Evolutionary conservation across 1,284 basidiomycete genomes (phyloP), one percentile per base, ranked within the genome.

Genomic region (Malassezia nana): DNA sequence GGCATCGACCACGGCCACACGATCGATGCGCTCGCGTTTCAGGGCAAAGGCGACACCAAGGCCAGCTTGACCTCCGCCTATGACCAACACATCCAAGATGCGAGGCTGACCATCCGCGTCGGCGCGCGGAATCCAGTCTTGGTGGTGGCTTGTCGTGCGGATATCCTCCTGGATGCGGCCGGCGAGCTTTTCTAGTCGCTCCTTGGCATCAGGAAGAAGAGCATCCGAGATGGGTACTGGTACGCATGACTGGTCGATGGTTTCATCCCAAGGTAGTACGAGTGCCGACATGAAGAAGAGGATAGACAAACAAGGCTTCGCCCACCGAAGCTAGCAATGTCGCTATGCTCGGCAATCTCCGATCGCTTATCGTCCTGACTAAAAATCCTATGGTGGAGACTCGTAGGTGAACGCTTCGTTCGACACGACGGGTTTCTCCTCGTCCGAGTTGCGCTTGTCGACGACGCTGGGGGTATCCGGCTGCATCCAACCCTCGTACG

Each of bases 11-110:
- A 50, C 49, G 4, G 41, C 28, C 1, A 50, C 49, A 9, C 41
- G 49, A 33, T 50, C 49, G 24, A 50, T 50, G 6, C 49, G 49
- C 41, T 50, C 49, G 2, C 49, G 39, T 22, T 50, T 16, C 22
- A 50, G n/a, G 8, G 49, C 40, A 30, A 50, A 50, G 9, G 49
- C 49, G 13, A 50, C 49, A 10, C 49, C 49, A 4, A 50, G 29
- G 4, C 49, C 49, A 3, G 49, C 49, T 26, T 50, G 49, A 6
- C 49, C 49, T 5, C 25, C 49, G 10, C 49, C 49, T 26, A 50
- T 50, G 32, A 50, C 18, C 9, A 50, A 12, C 5, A 50, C 49
- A 26, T 50, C 49, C 2, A 42, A 22, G 7, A 50, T 24, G 16
- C n/a, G 26, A 48, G 33, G 16, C 33, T 38, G 8, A 8, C 18